Conservation (phyloP, 2,329 filamentous ascomycete genomes). For the Talaromyces rugulosus region DNA sequence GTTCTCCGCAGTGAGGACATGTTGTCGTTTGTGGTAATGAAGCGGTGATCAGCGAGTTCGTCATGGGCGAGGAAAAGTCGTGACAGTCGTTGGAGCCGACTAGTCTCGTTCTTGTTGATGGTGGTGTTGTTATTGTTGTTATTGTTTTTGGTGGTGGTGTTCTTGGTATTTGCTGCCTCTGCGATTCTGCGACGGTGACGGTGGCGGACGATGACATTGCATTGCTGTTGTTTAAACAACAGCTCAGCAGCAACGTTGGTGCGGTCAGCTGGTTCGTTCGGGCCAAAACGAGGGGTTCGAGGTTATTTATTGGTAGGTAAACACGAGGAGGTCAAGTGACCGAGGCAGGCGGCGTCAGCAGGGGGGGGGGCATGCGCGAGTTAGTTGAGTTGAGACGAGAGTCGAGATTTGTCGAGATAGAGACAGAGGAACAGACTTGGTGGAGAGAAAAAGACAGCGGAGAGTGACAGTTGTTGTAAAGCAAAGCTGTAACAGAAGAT, state of each 20-base stretch:
- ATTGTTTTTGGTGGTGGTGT: not conserved
- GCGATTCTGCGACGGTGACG: conserved; percentile 13
- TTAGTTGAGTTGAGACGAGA: not conserved
- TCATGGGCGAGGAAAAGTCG: conserved; percentile 6
- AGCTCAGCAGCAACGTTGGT: not conserved
- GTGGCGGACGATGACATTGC: conserved; percentile 21
- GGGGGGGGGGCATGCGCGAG: not conserved
- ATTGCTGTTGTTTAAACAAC: not conserved
- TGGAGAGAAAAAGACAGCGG: not conserved
- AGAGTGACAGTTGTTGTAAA: not conserved
- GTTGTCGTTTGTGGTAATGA: not conserved
- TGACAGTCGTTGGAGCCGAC: not conserved
- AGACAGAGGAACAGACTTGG: not conserved
- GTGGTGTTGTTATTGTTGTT: not conserved
- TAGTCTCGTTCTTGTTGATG: conserved; percentile 2
- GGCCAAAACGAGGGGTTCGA: not conserved
- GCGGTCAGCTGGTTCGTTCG: not conserved
- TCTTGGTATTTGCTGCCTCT: not conserved
- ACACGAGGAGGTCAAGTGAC: not conserved
- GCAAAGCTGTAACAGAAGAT: not conserved
- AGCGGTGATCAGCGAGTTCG: not conserved
- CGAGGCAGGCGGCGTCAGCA: not conserved
- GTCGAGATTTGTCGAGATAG: not conserved
- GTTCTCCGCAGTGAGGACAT: conserved; percentile 40
- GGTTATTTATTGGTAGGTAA: not conserved